Percentiles rank a stretch among this genome's conserved stretches.
phyloP scores from a whole-genome alignment of 202 grass and related monocot species.

The Elaeis oleifera region DNA sequence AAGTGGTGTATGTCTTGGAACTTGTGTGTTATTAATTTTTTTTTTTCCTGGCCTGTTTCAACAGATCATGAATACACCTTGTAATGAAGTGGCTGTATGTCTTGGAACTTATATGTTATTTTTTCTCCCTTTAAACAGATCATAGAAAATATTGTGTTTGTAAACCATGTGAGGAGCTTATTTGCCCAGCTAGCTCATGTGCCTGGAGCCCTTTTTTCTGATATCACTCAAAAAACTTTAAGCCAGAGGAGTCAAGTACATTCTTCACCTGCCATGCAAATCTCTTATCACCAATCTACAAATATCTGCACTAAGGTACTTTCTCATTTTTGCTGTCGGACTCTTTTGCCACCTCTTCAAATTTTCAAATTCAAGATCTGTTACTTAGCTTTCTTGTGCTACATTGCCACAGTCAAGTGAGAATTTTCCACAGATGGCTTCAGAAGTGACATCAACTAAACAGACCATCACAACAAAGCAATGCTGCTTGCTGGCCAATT shows the following conservation, averaged over 20 bases:
- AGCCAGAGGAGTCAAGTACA: too few relatives aligned
- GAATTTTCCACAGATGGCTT: neutral
- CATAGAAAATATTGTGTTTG: constrained; percentile 32
- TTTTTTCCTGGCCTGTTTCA: neutral
- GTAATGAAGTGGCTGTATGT: neutral
- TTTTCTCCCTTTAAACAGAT: constrained; percentile 22
- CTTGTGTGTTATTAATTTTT: neutral
- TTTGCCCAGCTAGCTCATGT: constrained; percentile 21
- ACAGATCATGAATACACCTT: neutral
- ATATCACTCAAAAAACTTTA: neutral
- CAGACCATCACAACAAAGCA: neutral
- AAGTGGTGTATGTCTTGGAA: neutral
- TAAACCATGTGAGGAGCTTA: constrained; percentile 36
- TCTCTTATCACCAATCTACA: neutral
- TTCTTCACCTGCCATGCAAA: constrained; percentile 2
- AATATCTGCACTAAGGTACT: neutral
- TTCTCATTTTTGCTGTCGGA: neutral
- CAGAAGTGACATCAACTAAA: constrained; percentile 8
- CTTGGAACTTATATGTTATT: neutral
- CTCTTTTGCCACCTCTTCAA: constrained; percentile 2
- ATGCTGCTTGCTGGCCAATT: neutral
- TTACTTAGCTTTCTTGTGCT: constrained; percentile 2
- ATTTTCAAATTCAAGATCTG: constrained; percentile 1
- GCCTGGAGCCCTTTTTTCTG: neutral
- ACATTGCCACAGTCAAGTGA: constrained; percentile 2